Base-by-base conservation (phyloP, 257 asterid genomes). In the Solanum phureja region DNA sequence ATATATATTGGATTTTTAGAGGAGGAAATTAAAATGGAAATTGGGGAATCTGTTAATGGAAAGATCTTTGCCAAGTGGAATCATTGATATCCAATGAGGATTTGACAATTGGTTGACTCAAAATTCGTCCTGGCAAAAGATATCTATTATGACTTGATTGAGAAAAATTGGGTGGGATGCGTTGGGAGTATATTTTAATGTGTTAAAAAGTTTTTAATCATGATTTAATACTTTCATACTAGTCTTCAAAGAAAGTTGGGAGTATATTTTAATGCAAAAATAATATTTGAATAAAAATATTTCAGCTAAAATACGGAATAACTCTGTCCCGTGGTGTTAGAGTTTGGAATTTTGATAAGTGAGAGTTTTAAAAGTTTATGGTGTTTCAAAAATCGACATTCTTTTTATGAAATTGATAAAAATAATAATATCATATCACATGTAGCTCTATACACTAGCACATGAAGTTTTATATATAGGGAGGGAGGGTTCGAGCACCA, bases 21-120 rank as follows among this genome's bases (percentile, higher is more conserved):
- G 37, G 2, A 10, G 56, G 83, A 44, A 79, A 49, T 49, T 16
- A 16, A 14, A 49, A 31, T 19, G 58, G 58, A 84, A 38, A 33
- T 21, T 86, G 87, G 37, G 68, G 33, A 81, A 86, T 87, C 87
- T 52, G 34, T 83, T 16, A 12, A 18, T 75, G 33, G 23, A 66
- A 88, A 85, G 56, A 87, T 83, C 69, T 87, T 82, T 82, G 89
- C 90, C 77, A 76, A 21, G 90, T 91, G 90, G 90, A 76, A 89
- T 89, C 35, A 66, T 9, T 14, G 34, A 3, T 5, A n/a, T 49
- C 95, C 92, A 88, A 88, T 90, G 40, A 73, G n/a, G 58, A 38
- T 46, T n/a, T 49, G 90, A 83, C 91, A 86, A 75, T 62, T 91
- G 91, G 84, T 33, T 14, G 73, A 42, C 16, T 6, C 19, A 29